A percentile compares a stretch with the other conserved stretches of the same genome.
Evolutionary conservation across 2,329 filamentous ascomycete species (phyloP).

Genomic region (Ophiostoma angusticollis): DNA sequence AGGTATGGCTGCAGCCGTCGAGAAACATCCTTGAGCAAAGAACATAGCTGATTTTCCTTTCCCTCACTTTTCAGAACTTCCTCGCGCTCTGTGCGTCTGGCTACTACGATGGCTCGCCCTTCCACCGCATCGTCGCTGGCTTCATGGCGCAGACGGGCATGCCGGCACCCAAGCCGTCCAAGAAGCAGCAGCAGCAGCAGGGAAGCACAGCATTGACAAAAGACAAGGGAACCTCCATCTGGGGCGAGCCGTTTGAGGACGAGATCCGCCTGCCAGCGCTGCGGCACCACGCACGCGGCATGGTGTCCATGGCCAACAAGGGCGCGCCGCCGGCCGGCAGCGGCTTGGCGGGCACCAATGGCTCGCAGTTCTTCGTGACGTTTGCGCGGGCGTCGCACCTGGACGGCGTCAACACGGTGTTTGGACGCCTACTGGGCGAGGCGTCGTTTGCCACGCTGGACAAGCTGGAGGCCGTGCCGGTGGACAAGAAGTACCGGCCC

Average conservation of each 20-base stretch:
- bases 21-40: too few relatives aligned
- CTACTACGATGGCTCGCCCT: slow-evolving; percentile 63
- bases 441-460: slow-evolving; percentile 52
- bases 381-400: slow-evolving; percentile 68
- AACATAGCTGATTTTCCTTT: too few relatives aligned
- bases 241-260: slow-evolving; percentile 62
- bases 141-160: slow-evolving; percentile 75
- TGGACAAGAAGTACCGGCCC: slow-evolving; percentile 68
- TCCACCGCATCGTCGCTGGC: slow-evolving; percentile 66
- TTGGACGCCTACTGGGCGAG: slow-evolving; percentile 60
- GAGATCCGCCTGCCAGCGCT: slow-evolving; percentile 58
- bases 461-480: slow-evolving; percentile 55
- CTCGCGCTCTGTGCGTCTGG: slow-evolving; percentile 70
- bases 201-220: too few relatives aligned
- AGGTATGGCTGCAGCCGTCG: slow-evolving; percentile 37
- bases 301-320: slow-evolving; percentile 70
- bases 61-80: slow-evolving; percentile 51
- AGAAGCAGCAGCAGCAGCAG: too few relatives aligned
- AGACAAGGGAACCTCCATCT: slow-evolving; percentile 52
- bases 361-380: slow-evolving; percentile 70
- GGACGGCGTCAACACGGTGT: slow-evolving; percentile 74
- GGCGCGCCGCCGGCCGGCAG: slow-evolving; percentile 25
- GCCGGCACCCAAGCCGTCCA: slow-evolving; percentile 37
- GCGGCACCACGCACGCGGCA: slow-evolving; percentile 53
- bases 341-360: slow-evolving; percentile 48